These are phyloP conservation scores for Acanthamoeba sp. DNA, from an alignment of 208 protist genomes.

Conservation along the genomic window DNA sequence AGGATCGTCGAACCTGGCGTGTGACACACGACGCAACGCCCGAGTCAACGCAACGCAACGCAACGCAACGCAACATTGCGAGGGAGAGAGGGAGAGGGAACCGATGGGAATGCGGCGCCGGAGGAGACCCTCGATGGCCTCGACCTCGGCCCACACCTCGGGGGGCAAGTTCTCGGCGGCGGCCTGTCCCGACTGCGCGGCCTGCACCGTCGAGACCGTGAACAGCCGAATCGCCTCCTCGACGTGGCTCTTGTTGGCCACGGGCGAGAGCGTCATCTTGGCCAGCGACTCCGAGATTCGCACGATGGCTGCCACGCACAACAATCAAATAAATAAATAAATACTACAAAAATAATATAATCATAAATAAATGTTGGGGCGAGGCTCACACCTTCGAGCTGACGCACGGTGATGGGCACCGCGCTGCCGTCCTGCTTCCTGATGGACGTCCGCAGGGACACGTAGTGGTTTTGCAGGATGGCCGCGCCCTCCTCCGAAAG, in stretches of 20 bases:
- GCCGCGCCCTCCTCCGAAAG: constrained; percentile 95
- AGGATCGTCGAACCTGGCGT: constrained; percentile 11
- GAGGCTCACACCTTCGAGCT: constrained; percentile 88
- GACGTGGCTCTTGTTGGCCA: constrained; percentile 46
- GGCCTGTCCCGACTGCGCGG: constrained; percentile 20
- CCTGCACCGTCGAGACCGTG: constrained; percentile 67
- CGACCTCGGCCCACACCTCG: constrained; percentile 65
- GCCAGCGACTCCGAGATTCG: constrained; percentile 98
- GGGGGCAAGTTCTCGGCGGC: constrained; percentile 50
- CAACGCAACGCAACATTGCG: too few relatives aligned
- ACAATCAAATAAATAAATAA: constrained; percentile 25
- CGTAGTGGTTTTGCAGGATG: constrained; percentile 96
- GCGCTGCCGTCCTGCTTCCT: constrained; percentile 90
- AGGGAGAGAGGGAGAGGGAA: background rate
- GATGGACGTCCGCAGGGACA: constrained; percentile 93
- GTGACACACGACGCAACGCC: background rate
- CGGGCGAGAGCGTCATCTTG: constrained; percentile 94
- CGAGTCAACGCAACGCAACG: background rate
- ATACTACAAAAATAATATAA: background rate
- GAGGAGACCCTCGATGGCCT: constrained; percentile 29
- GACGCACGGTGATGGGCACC: constrained; percentile 96
- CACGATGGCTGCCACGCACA: constrained; percentile 91
- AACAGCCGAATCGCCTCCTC: constrained; percentile 72
- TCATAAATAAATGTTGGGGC: background rate
- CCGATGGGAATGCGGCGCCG: constrained; percentile 65